These are phyloP conservation scores for Coix lacrymajobi DNA, from an alignment of 176 grass and related monocot genomes.

Conservation along the genomic window DNA sequence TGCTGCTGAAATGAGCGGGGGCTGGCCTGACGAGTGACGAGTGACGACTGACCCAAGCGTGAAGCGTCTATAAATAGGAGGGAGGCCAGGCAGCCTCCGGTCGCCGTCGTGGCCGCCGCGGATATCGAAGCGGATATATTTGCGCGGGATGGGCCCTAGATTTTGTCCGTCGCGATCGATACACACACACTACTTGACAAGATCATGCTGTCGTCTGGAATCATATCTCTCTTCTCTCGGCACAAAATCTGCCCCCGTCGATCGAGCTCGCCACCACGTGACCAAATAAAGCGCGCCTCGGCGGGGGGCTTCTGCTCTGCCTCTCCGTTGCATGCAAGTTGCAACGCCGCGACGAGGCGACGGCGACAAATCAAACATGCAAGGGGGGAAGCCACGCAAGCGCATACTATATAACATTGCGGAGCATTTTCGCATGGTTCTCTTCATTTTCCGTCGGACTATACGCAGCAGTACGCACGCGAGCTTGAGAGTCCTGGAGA, in stretches of 20 bases:
- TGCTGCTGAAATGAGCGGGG: not conserved
- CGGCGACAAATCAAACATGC: not conserved
- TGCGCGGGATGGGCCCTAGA: conserved; percentile 17
- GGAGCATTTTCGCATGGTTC: too few species aligned
- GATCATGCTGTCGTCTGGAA: conserved; percentile 29
- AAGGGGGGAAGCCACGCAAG: too few species aligned
- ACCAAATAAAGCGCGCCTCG: not conserved
- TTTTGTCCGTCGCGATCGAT: conserved; percentile 12
- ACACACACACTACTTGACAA: conserved; percentile 28
- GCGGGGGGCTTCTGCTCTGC: not conserved
- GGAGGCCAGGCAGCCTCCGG: not conserved
- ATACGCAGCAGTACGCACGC: too few species aligned
- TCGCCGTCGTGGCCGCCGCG: not conserved
- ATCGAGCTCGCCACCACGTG: conserved; percentile 2
- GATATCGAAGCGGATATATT: conserved; percentile 33
- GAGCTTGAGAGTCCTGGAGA: not conserved
- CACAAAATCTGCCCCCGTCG: conserved; percentile 6
- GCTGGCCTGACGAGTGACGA: too few species aligned
- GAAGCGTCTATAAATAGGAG: not conserved
- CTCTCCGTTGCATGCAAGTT: too few species aligned
- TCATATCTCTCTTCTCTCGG: conserved; percentile 20
- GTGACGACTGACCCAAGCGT: too few species aligned
- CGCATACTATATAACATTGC: too few species aligned
- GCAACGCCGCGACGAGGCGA: too few species aligned
- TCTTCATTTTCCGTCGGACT: too few species aligned